Percentiles rank a stretch among this genome's conserved stretches.
Conservation (phyloP, 345 rosid species). For the Gossypium herbaceum region DNA sequence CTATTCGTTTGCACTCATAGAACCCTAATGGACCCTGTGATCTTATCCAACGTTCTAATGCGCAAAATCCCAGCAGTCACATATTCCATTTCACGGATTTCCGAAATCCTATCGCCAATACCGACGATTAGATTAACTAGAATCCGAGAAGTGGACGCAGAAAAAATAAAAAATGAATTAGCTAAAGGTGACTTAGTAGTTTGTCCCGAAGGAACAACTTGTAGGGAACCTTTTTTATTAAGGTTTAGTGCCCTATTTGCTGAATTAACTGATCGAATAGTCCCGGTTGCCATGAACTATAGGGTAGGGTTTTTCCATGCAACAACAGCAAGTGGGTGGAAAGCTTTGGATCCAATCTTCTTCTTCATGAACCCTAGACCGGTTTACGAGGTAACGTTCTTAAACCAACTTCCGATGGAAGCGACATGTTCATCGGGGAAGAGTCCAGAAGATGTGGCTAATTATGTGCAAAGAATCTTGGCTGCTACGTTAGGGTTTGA, state of each 20-base stretch:
- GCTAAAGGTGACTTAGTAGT: slow-evolving; percentile 70
- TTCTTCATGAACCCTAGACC: slow-evolving; percentile 97
- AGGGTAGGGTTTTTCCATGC: slow-evolving; percentile 88
- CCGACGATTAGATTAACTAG: slow-evolving; percentile 79
- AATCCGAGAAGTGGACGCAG: slow-evolving; percentile 58
- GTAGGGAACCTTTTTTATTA: slow-evolving; percentile 79
- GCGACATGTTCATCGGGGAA: slow-evolving; percentile 86
- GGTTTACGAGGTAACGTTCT: slow-evolving; percentile 75
- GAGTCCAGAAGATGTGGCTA: slow-evolving; percentile 86
- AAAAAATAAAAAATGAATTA: slow-evolving; percentile 53
- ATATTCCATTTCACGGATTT: slow-evolving; percentile 69
- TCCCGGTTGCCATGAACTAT: slow-evolving; percentile 90
- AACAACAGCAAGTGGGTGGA: slow-evolving; percentile 91
- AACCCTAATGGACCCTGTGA: slow-evolving; percentile 88
- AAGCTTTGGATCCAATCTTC: slow-evolving; percentile 80
- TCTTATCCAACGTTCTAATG: slow-evolving; percentile 58
- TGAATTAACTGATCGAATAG: slow-evolving; percentile 70
- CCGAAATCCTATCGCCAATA: slow-evolving; percentile 82
- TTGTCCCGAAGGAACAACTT: slow-evolving; percentile 92
- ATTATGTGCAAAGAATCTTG: slow-evolving; percentile 79
- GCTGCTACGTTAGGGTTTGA: slow-evolving; percentile 86
- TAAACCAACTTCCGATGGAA: slow-evolving; percentile 70
- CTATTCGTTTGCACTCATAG: slow-evolving; percentile 90
- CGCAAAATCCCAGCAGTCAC: slow-evolving; percentile 89
- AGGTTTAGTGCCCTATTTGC: slow-evolving; percentile 89